A percentile compares a stretch with the other conserved stretches of the same genome.
Evolutionary conservation across 805 yeast genomes (phyloP).

Genomic region (Yamadazyma paraphyllophila): DNA sequence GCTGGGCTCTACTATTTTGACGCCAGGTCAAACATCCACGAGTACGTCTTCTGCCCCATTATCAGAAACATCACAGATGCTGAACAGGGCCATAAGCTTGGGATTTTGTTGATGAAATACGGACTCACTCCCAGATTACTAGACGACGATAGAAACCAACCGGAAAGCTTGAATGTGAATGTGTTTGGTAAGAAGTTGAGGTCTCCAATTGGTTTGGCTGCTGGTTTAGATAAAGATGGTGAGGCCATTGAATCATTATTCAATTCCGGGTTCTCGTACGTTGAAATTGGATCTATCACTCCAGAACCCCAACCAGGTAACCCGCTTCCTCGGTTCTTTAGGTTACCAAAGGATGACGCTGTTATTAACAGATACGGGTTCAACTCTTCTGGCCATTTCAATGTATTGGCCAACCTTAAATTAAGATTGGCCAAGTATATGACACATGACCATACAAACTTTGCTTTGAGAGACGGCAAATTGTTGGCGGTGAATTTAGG

Average conservation of each 20-base stretch:
- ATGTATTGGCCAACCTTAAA: conserved; percentile 65
- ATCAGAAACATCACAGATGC: conserved; percentile 70
- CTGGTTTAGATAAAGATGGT: conserved; percentile 93
- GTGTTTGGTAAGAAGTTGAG: conserved; percentile 66
- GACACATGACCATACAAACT: conserved; percentile 25
- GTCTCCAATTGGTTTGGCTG: conserved; percentile 90
- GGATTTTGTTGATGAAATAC: conserved; percentile 64
- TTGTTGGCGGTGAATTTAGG: conserved; percentile 84
- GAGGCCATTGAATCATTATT: conserved; percentile 84
- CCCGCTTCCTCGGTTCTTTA: conserved; percentile 88
- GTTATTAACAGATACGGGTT: conserved; percentile 94
- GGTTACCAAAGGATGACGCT: conserved; percentile 81
- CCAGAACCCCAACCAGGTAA: conserved; percentile 94
- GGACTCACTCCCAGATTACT: conserved; percentile 65
- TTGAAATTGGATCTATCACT: conserved; percentile 91
- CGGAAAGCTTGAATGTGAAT: conserved; percentile 49
- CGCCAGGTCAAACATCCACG: conserved; percentile 80
- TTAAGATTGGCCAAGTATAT: conserved; percentile 53
- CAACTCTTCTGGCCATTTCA: conserved; percentile 85
- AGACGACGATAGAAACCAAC: conserved; percentile 48
- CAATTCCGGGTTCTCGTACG: conserved; percentile 79
- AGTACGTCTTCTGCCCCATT: conserved; percentile 76
- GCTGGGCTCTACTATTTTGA: conserved; percentile 33
- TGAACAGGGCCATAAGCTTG: conserved; percentile 81
- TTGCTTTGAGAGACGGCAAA: conserved; percentile 61